phyloP scores from a whole-genome alignment of 352 stramenopile genomes.

The Phytophthora colocasiae region DNA sequence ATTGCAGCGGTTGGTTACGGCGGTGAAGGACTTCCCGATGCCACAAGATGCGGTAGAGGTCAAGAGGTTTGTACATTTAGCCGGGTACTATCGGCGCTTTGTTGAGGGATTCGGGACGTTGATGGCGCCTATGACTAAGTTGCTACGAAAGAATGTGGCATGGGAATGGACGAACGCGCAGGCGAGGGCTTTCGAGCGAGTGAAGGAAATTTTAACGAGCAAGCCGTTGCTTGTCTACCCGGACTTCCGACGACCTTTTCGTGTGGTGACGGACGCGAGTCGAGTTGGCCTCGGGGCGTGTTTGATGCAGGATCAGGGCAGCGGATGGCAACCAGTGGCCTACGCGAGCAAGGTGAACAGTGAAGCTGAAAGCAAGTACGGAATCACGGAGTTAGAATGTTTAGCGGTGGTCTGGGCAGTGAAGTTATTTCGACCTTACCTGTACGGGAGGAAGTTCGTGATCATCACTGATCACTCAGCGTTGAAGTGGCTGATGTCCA shows the following conservation, averaged over 20 bases:
- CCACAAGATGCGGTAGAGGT: background rate
- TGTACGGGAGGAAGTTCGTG: too few species aligned
- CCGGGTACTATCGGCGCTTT: background rate
- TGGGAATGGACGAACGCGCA: slow-evolving; percentile 35
- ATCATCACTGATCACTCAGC: too few species aligned
- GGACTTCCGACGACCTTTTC: slow-evolving; percentile 19
- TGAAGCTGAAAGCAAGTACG: too few species aligned
- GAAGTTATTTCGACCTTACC: too few species aligned
- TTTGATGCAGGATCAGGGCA: too few species aligned
- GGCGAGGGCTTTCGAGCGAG: slow-evolving; percentile 19
- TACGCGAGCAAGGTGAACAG: too few species aligned
- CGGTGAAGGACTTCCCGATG: background rate
- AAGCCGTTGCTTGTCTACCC: slow-evolving; percentile 18
- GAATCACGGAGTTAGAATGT: too few species aligned
- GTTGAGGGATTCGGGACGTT: background rate
- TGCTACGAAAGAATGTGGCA: slow-evolving; percentile 17
- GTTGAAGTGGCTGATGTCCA: too few species aligned
- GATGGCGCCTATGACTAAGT: slow-evolving; percentile 6
- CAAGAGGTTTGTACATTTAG: background rate
- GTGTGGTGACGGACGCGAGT: too few species aligned
- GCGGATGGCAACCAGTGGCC: too few species aligned
- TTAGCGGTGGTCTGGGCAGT: too few species aligned
- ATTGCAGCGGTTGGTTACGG: slow-evolving; percentile 2
- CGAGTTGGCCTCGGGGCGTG: too few species aligned
- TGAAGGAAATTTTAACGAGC: slow-evolving; percentile 7